Base-by-base conservation (phyloP, 1,284 basidiomycete genomes). In the Ceratobasidium sp. region DNA sequence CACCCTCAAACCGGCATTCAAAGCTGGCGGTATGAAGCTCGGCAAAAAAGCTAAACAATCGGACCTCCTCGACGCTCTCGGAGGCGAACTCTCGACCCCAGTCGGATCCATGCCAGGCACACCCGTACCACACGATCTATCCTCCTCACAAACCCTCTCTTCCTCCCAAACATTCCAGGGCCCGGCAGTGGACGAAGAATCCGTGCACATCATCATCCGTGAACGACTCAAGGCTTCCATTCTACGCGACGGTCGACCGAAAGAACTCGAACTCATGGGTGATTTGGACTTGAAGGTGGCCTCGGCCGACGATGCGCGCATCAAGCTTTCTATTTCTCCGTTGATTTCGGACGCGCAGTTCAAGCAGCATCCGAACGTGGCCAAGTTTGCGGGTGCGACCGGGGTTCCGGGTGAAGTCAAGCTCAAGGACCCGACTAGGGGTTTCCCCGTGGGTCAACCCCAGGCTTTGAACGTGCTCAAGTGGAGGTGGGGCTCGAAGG, bases 21-120 rank as follows among this genome's bases (percentile, higher is more conserved):
- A 97, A 83, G 89, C 91, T 62, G 87, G 90, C 35, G 96, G 96
- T 34, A 98, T 99, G 96, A 98, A 98, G 78, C 85, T 99, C n/a
- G 96, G 96, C 40, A 97, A 96, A 82, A 96, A 94, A 80, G 90
- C 89, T 57, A 90, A 90, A 75, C 90, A 92, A 73, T 88, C 91
- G 22, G 94, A 96, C 73, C 80, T 98, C 22, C 80, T 97, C 52
- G 93, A 94, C 76, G 89, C 92, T 1, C 83, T 98, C 15, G 94
- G 93, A n/a, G 87, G 88, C 1, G 93, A 93, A 73, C 86, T 86
- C 12, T 81, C 88, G 40, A 81, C 85, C 34, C 82, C 87, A 2
- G 80, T 82, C 25, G 79, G 81, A 68, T 79, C 83, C 13, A 78
- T 82, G n/a, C 77, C 84, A 3, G 73, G 80, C 29, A 79, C 83